These are phyloP conservation scores for Penicillium crustosum DNA, from an alignment of 2,329 filamentous ascomycete genomes.

Conservation along the genomic window DNA sequence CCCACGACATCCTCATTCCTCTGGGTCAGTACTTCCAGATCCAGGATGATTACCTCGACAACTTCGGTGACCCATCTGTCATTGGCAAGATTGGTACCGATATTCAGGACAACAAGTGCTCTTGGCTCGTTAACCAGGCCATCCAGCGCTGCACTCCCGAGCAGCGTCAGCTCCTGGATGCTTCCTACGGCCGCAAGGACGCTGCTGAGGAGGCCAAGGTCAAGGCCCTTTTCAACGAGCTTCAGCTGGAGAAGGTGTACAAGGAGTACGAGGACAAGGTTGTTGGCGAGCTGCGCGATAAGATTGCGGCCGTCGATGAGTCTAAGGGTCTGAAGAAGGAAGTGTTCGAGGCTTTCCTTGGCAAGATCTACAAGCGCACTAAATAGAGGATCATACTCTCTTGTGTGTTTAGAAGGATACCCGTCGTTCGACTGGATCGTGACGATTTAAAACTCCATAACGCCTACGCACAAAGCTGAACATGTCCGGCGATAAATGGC, in stretches of 20 bases:
- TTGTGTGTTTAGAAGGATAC: slow-evolving; percentile 13
- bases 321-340: slow-evolving; percentile 83
- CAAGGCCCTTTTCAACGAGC: slow-evolving; percentile 84
- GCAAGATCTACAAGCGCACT: slow-evolving; percentile 97
- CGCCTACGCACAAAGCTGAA: background rate
- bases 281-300: slow-evolving; percentile 71
- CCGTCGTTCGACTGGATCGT: slow-evolving; percentile 9
- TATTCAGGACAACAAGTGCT: slow-evolving; percentile 99
- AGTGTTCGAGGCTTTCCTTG: slow-evolving; percentile 84
- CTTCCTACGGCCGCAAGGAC: slow-evolving; percentile 94
- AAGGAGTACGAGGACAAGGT: slow-evolving; percentile 85
- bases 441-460: background rate
- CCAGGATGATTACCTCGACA: slow-evolving; percentile 98
- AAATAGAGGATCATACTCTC: slow-evolving; percentile 60
- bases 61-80: slow-evolving; percentile 86
- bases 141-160: slow-evolving; percentile 75
- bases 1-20: slow-evolving; percentile 89
- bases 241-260: slow-evolving; percentile 81
- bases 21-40: slow-evolving; percentile 99
- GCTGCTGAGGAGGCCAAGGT: slow-evolving; percentile 75
- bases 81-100: slow-evolving; percentile 99
- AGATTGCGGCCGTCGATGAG: slow-evolving; percentile 82
- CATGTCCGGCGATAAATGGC: background rate
- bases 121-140: slow-evolving; percentile 95
- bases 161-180: slow-evolving; percentile 83